These are phyloP conservation scores for Aspergillus puulaauensis DNA, from an alignment of 2,329 filamentous ascomycete genomes.

Conservation along the genomic window DNA sequence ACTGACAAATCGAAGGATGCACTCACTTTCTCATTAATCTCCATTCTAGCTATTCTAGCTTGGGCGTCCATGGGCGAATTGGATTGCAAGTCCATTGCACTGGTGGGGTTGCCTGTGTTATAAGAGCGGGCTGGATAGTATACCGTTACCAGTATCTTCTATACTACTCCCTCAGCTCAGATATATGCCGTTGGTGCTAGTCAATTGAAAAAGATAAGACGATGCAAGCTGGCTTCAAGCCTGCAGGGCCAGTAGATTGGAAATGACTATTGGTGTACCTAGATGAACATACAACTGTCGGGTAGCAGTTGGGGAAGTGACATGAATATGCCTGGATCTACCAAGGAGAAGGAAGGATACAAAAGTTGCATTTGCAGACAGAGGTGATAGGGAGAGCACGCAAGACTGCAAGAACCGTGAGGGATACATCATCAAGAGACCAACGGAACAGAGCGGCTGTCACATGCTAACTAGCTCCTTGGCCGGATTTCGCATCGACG, in stretches of 20 bases:
- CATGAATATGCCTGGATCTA: neutral
- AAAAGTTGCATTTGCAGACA: neutral
- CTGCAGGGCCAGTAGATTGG: neutral
- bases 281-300: no score
- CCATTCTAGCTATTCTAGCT: no score
- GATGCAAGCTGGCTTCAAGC: neutral
- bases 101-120: neutral
- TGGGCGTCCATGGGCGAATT: neutral
- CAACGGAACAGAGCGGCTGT: neutral
- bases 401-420: neutral
- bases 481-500: neutral
- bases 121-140: neutral
- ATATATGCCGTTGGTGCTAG: neutral
- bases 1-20: neutral
- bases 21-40: constrained; percentile 9
- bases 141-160: neutral
- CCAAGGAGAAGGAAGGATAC: no score
- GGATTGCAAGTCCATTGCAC: constrained; percentile 3
- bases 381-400: neutral
- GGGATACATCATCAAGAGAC: neutral
- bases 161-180: neutral
- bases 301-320: neutral
- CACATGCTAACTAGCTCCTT: neutral
- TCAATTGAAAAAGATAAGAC: neutral
- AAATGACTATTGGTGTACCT: neutral